Conservation (phyloP, 73 alveolate species). For the Paramecium pentaurelia region DNA sequence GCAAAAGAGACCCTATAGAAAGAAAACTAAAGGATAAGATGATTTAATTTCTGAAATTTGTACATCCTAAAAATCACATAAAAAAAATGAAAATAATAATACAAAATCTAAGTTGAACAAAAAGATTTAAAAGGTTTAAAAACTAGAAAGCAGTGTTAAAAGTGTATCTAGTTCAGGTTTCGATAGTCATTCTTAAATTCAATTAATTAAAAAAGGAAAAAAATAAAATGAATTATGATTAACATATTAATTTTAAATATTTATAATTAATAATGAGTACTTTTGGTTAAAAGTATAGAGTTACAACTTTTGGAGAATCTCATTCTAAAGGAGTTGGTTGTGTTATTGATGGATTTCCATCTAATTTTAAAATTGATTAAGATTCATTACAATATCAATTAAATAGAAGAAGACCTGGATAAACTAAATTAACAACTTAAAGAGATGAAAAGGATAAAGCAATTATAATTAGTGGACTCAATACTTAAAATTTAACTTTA, state of each 20-base stretch:
- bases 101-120: not conserved
- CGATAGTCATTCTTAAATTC: not conserved
- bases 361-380: constrained; percentile 35
- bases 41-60: not conserved
- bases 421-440: constrained; percentile 74
- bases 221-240: not conserved
- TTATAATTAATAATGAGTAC: constrained; percentile 63
- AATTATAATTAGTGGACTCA: constrained; percentile 64
- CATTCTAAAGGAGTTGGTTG: constrained; percentile 85
- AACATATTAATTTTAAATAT: not conserved
- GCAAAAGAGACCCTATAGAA: not conserved
- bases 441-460: constrained; percentile 73
- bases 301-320: constrained; percentile 87
- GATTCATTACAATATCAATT: constrained; percentile 69
- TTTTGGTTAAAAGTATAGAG: constrained; percentile 65
- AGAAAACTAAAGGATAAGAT: not conserved
- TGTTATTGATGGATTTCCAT: constrained; percentile 83
- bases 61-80: not conserved
- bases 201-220: not conserved
- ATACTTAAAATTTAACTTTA: not conserved
- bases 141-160: not conserved
- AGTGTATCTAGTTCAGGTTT: not conserved
- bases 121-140: not conserved
- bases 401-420: constrained; percentile 87
- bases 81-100: not conserved